Evolutionary conservation across 1,284 basidiomycete genomes (phyloP).

Genomic region (Quambalaria eucalypti): DNA sequence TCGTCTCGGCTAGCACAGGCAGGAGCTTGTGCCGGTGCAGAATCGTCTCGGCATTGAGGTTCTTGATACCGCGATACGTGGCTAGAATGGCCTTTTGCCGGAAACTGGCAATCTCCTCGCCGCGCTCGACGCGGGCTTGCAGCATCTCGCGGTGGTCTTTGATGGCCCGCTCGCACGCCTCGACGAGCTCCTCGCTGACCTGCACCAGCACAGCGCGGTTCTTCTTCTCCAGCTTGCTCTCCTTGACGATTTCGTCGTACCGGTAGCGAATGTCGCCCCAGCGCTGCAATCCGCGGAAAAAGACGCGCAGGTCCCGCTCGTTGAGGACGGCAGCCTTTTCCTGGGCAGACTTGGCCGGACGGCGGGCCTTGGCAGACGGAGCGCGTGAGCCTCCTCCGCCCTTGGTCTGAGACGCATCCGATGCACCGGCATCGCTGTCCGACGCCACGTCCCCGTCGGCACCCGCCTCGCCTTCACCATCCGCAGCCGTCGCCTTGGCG

Average conservation of each 20-base stretch:
- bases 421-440: constrained; percentile 30
- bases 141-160: constrained; percentile 64
- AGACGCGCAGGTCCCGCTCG: constrained; percentile 88
- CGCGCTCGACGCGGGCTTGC: constrained; percentile 54
- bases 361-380: no score
- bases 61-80: constrained; percentile 75
- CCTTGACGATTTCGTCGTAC: constrained; percentile 83
- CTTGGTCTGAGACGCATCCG: constrained; percentile 7
- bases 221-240: constrained; percentile 89
- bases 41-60: constrained; percentile 96
- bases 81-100: constrained; percentile 93
- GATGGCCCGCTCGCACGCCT: constrained; percentile 72
- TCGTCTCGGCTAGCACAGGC: constrained; percentile 67
- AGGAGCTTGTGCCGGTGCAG: constrained; percentile 82
- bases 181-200: constrained; percentile 84
- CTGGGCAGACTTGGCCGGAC: constrained; percentile 63
- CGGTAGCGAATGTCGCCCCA: constrained; percentile 96
- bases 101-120: constrained; percentile 57
- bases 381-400: constrained; percentile 24
- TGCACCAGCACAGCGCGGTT: constrained; percentile 85
- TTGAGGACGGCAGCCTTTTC: constrained; percentile 93
- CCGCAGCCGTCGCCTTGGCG: background rate
- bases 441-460: constrained; percentile 62
- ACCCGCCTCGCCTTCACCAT: constrained; percentile 48
- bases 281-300: constrained; percentile 87